Evolutionary conservation across 2,329 filamentous ascomycete genomes (phyloP).

Genomic region (Purpureocillium takamizusanense): DNA sequence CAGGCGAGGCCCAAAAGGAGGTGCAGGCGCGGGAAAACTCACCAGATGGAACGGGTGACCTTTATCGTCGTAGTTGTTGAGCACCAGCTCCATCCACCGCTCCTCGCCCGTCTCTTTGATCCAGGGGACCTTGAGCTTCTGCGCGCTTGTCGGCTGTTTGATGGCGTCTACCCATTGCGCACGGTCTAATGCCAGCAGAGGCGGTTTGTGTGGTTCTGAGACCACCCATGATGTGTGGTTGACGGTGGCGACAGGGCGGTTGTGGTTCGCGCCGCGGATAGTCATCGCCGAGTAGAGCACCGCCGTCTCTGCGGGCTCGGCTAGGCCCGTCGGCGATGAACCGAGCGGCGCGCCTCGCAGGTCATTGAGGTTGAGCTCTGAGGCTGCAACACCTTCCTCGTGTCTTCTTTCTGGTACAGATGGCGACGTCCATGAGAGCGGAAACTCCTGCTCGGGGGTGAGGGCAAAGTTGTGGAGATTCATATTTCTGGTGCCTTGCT

Average conservation of each 20-base stretch:
- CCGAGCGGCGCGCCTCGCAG: not conserved
- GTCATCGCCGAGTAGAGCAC: conserved; percentile 11
- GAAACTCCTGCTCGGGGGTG: conserved; percentile 9
- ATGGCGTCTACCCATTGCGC: conserved; percentile 7
- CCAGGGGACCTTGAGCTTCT: conserved; percentile 9
- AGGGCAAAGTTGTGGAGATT: conserved; percentile 11
- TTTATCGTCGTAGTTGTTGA: conserved; percentile 42
- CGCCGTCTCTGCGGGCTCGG: conserved; percentile 5
- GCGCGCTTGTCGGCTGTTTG: conserved; percentile 7
- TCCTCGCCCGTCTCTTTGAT: conserved; percentile 9
- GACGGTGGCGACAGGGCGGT: conserved; percentile 11
- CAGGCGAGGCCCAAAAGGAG: not conserved
- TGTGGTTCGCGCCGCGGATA: conserved; percentile 10
- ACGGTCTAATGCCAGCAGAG: conserved; percentile 8
- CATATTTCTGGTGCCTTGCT: conserved; percentile 9
- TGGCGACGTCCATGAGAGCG: conserved; percentile 4
- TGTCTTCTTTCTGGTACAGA: not conserved
- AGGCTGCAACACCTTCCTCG: not conserved
- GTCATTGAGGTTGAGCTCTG: conserved; percentile 3
- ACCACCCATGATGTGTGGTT: conserved; percentile 12
- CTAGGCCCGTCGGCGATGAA: not conserved
- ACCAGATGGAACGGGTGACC: conserved; percentile 40
- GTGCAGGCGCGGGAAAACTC: conserved; percentile 5
- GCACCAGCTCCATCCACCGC: conserved; percentile 35
- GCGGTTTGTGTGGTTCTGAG: conserved; percentile 3